Percentiles rank a stretch among this genome's conserved stretches.
phyloP scores from a whole-genome alignment of 208 protist species.

The Wallacemonas rigidus region DNA sequence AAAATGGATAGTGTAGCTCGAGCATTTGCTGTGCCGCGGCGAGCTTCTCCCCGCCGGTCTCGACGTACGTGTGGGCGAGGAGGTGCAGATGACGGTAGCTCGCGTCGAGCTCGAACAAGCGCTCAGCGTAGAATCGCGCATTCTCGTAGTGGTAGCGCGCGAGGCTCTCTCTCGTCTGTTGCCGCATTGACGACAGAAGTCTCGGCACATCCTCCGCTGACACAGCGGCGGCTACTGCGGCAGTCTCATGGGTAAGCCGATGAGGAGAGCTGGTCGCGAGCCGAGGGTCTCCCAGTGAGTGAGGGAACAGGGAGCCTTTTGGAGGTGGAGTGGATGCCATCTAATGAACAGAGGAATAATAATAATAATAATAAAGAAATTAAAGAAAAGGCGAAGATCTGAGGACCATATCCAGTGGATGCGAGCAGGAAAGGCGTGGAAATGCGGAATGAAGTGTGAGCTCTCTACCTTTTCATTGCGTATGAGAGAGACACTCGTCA shows the following conservation, averaged over 20 bases:
- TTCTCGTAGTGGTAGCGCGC: constrained; percentile 68
- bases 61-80: constrained; percentile 75
- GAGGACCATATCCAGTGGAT: too few relatives aligned
- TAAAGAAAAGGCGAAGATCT: too few relatives aligned
- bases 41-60: constrained; percentile 36
- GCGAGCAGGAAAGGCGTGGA: too few relatives aligned
- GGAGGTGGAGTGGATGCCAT: constrained; percentile 12
- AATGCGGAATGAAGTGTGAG: too few relatives aligned
- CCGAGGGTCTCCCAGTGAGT: neutral
- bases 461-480: too few relatives aligned
- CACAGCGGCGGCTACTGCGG: constrained; percentile 1
- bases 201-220: constrained; percentile 23
- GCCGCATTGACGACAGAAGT: constrained; percentile 32
- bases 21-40: constrained; percentile 71
- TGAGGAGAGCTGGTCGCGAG: neutral
- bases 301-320: neutral
- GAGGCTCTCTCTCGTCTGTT: constrained; percentile 65
- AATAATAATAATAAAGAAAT: neutral
- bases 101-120: constrained; percentile 64
- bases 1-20: constrained; percentile 61
- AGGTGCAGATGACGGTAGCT: constrained; percentile 57
- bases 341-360: neutral
- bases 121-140: constrained; percentile 90
- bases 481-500: too few relatives aligned
- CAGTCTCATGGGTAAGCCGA: too few relatives aligned